phyloP scores from a whole-genome alignment of 169 alveolate genomes.

The Toxoplasma gondii region DNA sequence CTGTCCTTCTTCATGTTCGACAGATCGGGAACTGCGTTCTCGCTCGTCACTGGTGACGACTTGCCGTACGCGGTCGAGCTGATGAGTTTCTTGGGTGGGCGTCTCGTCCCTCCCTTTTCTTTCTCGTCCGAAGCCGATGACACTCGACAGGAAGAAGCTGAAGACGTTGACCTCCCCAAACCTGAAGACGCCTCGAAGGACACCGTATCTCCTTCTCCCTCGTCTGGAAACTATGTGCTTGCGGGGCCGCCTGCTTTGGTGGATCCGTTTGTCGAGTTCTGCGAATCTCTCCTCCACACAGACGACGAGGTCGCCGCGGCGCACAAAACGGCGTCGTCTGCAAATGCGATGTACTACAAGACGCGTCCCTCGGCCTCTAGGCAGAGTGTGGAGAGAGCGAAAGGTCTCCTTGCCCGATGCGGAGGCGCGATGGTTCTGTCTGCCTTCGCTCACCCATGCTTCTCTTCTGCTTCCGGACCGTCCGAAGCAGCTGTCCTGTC shows the following conservation, averaged over 20 bases:
- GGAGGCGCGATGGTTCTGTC: slow-evolving; percentile 61
- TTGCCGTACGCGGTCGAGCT: slow-evolving; percentile 81
- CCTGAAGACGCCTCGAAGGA: background rate
- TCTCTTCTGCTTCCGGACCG: background rate
- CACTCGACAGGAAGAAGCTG: background rate
- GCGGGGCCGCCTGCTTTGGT: slow-evolving; percentile 43
- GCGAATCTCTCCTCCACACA: slow-evolving; percentile 53
- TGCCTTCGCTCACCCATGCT: slow-evolving; percentile 50
- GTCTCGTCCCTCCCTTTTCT: slow-evolving; percentile 25
- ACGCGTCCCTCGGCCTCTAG: slow-evolving; percentile 75
- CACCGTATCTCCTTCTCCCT: background rate
- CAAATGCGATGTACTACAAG: slow-evolving; percentile 73
- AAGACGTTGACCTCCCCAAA: background rate
- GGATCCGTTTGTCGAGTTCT: slow-evolving; percentile 65
- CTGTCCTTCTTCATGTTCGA: background rate
- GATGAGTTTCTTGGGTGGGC: slow-evolving; percentile 72
- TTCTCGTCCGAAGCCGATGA: background rate
- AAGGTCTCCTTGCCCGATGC: slow-evolving; percentile 43
- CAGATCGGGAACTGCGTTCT: slow-evolving; percentile 59
- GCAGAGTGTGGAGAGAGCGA: slow-evolving; percentile 69
- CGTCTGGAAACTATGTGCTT: background rate
- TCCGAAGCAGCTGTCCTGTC: background rate
- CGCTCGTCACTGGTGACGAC: slow-evolving; percentile 77
- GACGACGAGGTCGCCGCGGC: slow-evolving; percentile 67
- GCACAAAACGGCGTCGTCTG: slow-evolving; percentile 72